Conservation (phyloP, 164 flowering plant genomes). For the Euptelea pleiosperma region DNA sequence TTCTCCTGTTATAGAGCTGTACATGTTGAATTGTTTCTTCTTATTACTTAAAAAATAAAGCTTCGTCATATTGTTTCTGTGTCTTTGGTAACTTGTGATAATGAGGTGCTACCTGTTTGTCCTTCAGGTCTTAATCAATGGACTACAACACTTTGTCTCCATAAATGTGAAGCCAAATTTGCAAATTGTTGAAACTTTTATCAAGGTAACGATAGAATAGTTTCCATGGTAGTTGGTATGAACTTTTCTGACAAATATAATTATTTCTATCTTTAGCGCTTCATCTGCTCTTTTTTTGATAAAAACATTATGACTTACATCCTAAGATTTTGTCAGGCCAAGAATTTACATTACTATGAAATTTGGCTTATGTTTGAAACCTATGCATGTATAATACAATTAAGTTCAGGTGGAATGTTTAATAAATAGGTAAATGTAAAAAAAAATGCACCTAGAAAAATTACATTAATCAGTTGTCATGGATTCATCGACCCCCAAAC, state of each 20-base stretch:
- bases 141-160: conserved; percentile 76
- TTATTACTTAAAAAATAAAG: not conserved
- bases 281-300: not conserved
- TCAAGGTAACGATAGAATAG: conserved; percentile 51
- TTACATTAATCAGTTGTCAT: too few relatives aligned
- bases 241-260: conserved; percentile 3
- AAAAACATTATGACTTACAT: too few relatives aligned
- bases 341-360: too few relatives aligned
- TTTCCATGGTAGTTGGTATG: not conserved
- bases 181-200: conserved; percentile 79
- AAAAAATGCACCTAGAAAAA: too few relatives aligned
- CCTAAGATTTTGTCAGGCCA: too few relatives aligned
- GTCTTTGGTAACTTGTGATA: not conserved
- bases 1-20: not conserved
- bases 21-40: not conserved
- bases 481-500: too few relatives aligned
- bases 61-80: too few relatives aligned
- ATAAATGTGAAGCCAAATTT: conserved; percentile 71
- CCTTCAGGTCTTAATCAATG: conserved; percentile 87
- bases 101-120: conserved; percentile 1
- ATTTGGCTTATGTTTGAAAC: too few relatives aligned
- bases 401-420: too few relatives aligned
- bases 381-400: too few relatives aligned
- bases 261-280: not conserved
- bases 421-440: too few relatives aligned